These are phyloP conservation scores for Nectriaceae sp. DNA, from an alignment of 2,329 filamentous ascomycete genomes.

Conservation along the genomic window DNA sequence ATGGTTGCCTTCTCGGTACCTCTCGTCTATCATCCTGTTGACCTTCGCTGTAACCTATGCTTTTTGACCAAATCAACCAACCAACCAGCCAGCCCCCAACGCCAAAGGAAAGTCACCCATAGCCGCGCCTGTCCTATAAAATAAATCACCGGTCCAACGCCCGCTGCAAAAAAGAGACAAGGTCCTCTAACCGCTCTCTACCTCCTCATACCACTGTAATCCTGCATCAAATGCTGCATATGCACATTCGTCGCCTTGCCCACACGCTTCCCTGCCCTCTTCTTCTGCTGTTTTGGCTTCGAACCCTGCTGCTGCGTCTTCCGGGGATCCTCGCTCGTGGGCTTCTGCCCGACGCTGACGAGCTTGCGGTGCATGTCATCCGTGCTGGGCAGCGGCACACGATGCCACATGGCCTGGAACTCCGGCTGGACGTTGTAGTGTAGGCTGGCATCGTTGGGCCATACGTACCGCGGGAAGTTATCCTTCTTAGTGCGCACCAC, in stretches of 20 bases:
- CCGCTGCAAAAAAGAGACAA: background rate
- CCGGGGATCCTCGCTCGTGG: slow-evolving; percentile 77
- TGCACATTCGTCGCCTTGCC: slow-evolving; percentile 87
- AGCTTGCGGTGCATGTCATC: slow-evolving; percentile 79
- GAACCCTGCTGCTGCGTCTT: slow-evolving; percentile 46
- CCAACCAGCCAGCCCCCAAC: no score
- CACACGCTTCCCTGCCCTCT: slow-evolving; percentile 63
- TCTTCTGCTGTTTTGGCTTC: slow-evolving; percentile 73
- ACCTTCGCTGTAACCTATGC: background rate
- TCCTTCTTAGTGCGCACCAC: slow-evolving; percentile 94
- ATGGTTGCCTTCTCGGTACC: no score
- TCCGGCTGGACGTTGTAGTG: slow-evolving; percentile 76
- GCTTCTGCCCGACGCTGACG: slow-evolving; percentile 76
- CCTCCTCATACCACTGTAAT: slow-evolving; percentile 57
- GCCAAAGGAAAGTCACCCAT: no score
- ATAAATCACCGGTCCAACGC: background rate
- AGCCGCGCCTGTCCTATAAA: background rate
- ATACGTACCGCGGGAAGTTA: slow-evolving; percentile 80
- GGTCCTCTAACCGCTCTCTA: slow-evolving; percentile 28
- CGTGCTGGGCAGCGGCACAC: slow-evolving; percentile 72
- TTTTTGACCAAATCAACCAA: no score
- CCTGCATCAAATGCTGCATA: slow-evolving; percentile 80
- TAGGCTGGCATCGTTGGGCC: slow-evolving; percentile 82
- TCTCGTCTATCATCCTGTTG: no score
- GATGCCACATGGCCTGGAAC: slow-evolving; percentile 82